A percentile compares a stretch with the other conserved stretches of the same genome.
Conservation (phyloP, 2,329 filamentous ascomycete genomes). For the Neofusicoccum umdonicola region DNA sequence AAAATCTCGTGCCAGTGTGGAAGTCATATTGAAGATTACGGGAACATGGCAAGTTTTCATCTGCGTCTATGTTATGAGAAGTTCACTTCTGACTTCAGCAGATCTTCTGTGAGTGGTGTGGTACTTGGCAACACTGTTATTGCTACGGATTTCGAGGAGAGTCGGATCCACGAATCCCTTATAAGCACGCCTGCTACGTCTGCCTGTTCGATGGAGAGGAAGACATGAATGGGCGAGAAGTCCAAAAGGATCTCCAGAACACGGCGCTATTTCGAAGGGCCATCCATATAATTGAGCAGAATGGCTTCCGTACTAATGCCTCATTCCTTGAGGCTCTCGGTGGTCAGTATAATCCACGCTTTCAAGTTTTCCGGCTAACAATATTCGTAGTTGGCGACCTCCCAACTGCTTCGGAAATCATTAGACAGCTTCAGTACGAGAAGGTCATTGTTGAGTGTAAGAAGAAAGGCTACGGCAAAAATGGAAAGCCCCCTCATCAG, state of each 20-base stretch:
- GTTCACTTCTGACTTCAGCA: conserved; percentile 22
- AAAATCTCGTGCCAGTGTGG: conserved; percentile 44
- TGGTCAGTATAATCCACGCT: neutral
- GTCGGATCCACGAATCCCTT: neutral
- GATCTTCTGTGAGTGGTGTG: conserved; percentile 46
- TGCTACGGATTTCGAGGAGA: conserved; percentile 45
- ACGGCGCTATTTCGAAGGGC: conserved; percentile 23
- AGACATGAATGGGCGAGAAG: conserved; percentile 19
- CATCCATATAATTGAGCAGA: conserved; percentile 22
- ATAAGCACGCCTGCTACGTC: conserved; percentile 44
- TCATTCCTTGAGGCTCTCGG: conserved; percentile 2
- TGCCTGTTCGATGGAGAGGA: conserved; percentile 37
- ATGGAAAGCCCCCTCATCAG: conserved; percentile 13
- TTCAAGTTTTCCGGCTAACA: neutral
- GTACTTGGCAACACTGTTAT: conserved; percentile 45
- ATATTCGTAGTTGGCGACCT: conserved; percentile 21
- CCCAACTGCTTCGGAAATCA: conserved; percentile 20
- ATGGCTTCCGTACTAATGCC: conserved; percentile 17
- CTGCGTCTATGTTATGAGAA: neutral
- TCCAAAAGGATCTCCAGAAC: conserved; percentile 19
- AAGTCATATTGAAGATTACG: conserved; percentile 35
- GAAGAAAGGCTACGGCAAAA: conserved; percentile 15
- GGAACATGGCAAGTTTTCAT: conserved; percentile 39
- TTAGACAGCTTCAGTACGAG: conserved; percentile 20
- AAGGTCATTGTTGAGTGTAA: conserved; percentile 19